Percentiles rank a stretch among this genome's conserved stretches.
Conservation (phyloP, 208 protist species). For the Trypanosoma boissoni region DNA sequence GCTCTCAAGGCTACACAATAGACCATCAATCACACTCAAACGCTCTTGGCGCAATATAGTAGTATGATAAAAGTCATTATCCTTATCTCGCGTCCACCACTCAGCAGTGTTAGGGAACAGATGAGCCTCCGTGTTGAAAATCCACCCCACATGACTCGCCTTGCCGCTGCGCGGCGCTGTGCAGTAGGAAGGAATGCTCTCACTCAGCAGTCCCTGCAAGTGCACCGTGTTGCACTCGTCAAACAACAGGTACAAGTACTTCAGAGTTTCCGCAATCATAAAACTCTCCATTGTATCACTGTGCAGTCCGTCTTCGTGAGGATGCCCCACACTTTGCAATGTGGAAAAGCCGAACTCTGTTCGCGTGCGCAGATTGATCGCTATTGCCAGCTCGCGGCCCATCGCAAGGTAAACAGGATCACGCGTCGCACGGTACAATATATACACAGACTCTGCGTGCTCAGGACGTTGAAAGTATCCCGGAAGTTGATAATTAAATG, state of each 20-base stretch:
- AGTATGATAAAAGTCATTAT: too few relatives aligned
- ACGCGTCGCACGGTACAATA: slow-evolving; percentile 68
- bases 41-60: neutral
- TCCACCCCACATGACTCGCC: slow-evolving; percentile 30
- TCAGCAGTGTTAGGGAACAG: slow-evolving; percentile 28
- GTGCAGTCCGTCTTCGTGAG: slow-evolving; percentile 25
- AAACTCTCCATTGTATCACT: slow-evolving; percentile 92
- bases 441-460: slow-evolving; percentile 79
- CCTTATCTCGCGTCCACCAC: slow-evolving; percentile 23
- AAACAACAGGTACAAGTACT: slow-evolving; percentile 96
- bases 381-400: slow-evolving; percentile 59
- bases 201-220: slow-evolving; percentile 13
- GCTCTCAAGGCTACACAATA: neutral
- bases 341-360: slow-evolving; percentile 52
- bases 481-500: neutral
- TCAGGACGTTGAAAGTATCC: slow-evolving; percentile 86
- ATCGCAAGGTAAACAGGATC: slow-evolving; percentile 63
- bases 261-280: slow-evolving; percentile 94
- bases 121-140: slow-evolving; percentile 49
- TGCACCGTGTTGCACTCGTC: slow-evolving; percentile 44
- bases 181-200: slow-evolving; percentile 9
- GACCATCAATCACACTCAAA: neutral
- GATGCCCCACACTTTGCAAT: slow-evolving; percentile 28
- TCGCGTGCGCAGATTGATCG: slow-evolving; percentile 43
- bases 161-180: neutral